Conservation (phyloP, 169 alveolate species). For the Plasmodium inui region DNA sequence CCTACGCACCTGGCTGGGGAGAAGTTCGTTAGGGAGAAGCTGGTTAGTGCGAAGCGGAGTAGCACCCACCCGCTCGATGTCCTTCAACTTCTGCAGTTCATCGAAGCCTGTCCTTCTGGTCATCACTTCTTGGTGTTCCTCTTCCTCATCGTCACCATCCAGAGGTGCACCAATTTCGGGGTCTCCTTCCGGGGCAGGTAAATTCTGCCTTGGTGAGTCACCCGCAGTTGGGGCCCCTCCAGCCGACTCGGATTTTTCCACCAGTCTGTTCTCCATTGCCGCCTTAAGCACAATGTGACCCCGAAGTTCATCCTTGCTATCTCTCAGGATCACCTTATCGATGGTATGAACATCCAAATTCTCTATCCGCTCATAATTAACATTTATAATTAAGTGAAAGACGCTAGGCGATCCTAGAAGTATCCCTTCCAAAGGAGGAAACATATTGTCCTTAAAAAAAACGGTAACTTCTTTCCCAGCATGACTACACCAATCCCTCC, state of each 20-base stretch:
- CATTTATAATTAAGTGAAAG: conserved; percentile 72
- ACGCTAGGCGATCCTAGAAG: conserved; percentile 81
- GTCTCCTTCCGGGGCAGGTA: not conserved
- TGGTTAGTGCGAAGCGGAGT: not conserved
- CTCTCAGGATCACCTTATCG: conserved; percentile 31
- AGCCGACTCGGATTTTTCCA: not conserved
- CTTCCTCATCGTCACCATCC: not conserved
- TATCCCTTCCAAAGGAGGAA: conserved; percentile 70
- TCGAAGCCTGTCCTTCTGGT: not conserved
- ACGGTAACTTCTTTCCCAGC: conserved; percentile 78
- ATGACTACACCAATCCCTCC: conserved; percentile 83
- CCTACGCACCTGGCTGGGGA: not conserved
- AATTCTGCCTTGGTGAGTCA: not conserved
- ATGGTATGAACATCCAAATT: conserved; percentile 3
- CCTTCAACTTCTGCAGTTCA: conserved; percentile 32
- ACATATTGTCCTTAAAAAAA: conserved; percentile 75
- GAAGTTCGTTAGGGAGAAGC: too few species aligned
- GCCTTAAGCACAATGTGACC: conserved; percentile 24
- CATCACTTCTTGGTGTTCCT: not conserved
- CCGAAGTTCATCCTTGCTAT: conserved; percentile 2
- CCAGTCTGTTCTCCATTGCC: not conserved
- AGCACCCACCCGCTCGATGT: not conserved
- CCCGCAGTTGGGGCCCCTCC: not conserved
- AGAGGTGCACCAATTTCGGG: not conserved
- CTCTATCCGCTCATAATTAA: conserved; percentile 56